Evolutionary conservation across 306 rosid genomes (phyloP).

Genomic region (Calophaca sinica): DNA sequence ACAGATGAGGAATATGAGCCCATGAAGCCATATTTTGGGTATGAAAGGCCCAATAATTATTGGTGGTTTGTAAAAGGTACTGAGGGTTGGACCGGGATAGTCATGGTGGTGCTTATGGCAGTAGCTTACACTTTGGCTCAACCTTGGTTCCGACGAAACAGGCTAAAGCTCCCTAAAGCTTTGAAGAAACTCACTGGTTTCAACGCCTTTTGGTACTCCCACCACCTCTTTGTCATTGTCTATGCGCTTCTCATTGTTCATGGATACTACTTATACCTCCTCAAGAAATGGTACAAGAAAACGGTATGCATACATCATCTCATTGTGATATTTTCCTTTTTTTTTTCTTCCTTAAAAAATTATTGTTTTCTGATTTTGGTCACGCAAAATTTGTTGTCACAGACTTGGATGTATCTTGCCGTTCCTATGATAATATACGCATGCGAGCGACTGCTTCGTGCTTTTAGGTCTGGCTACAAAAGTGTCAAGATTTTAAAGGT

Average conservation of each 20-base stretch:
- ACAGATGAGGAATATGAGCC: slow-evolving; percentile 65
- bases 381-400: slow-evolving; percentile 16
- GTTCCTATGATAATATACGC: slow-evolving; percentile 78
- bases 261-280: slow-evolving; percentile 78
- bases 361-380: slow-evolving; percentile 26
- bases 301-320: slow-evolving; percentile 58
- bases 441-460: slow-evolving; percentile 85
- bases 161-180: slow-evolving; percentile 68
- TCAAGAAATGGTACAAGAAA: slow-evolving; percentile 85
- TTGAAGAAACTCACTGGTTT: slow-evolving; percentile 82
- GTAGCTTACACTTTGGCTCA: slow-evolving; percentile 82
- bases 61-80: slow-evolving; percentile 98
- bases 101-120: slow-evolving; percentile 82
- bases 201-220: slow-evolving; percentile 97
- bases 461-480: slow-evolving; percentile 76
- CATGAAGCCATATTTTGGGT: slow-evolving; percentile 69
- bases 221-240: slow-evolving; percentile 84
- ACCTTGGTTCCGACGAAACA: slow-evolving; percentile 82
- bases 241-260: slow-evolving; percentile 78
- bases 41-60: slow-evolving; percentile 63
- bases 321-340: neutral
- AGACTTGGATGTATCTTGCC: slow-evolving; percentile 94
- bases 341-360: neutral
- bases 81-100: slow-evolving; percentile 89
- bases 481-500: slow-evolving; percentile 79